These are phyloP conservation scores for Ceratopteris richardii DNA, from an alignment of 75 land plant species.

Conservation along the genomic window DNA sequence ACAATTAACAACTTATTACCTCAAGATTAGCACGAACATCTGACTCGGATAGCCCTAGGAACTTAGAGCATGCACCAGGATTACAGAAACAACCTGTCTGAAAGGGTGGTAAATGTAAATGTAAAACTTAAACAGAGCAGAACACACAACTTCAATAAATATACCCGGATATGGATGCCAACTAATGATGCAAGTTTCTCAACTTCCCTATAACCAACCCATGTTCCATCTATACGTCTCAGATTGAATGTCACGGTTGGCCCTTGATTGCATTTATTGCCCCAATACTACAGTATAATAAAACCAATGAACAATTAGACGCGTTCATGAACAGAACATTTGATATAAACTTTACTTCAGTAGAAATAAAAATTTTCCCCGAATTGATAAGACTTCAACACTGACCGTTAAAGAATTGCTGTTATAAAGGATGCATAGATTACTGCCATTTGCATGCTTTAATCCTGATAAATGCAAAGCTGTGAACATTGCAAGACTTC, in stretches of 20 bases:
- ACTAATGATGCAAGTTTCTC: constrained; percentile 83
- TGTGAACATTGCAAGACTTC: constrained; percentile 43
- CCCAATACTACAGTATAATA: constrained; percentile 14
- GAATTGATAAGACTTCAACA: too few species aligned
- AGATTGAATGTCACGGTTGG: constrained; percentile 79
- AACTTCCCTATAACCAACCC: constrained; percentile 89
- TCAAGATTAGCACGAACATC: constrained; percentile 70
- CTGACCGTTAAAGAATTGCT: constrained; percentile 26
- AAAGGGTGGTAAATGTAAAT: not conserved
- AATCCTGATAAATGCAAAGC: constrained; percentile 36
- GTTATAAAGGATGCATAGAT: constrained; percentile 63
- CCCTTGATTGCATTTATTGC: constrained; percentile 35
- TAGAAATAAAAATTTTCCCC: too few species aligned
- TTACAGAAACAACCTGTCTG: constrained; percentile 99
- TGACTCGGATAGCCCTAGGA: constrained; percentile 60
- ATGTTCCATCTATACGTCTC: constrained; percentile 73
- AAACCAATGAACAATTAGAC: too few species aligned
- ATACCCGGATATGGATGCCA: constrained; percentile 78
- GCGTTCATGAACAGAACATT: too few species aligned
- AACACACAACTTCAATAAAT: not conserved
- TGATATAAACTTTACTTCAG: too few species aligned
- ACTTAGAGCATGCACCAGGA: constrained; percentile 95
- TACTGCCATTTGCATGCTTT: constrained; percentile 65
- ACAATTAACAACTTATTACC: too few species aligned
- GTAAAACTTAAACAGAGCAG: not conserved